Base-by-base conservation (phyloP, 2,329 filamentous ascomycete genomes). In the Blastomyces parvus region DNA sequence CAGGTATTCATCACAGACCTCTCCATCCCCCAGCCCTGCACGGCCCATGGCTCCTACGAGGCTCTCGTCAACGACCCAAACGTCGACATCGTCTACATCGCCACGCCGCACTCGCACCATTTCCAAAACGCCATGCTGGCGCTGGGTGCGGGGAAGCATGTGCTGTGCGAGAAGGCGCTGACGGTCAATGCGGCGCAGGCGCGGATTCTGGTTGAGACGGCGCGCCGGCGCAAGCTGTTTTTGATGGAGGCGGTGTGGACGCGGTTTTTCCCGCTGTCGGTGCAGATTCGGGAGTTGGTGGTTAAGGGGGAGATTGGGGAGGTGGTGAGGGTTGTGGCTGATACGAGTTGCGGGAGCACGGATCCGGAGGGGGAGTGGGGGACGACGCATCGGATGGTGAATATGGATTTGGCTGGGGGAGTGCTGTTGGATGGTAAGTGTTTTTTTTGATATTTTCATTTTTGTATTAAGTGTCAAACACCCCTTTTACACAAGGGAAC, bases 191-290 rank as follows among this genome's bases (percentile, higher is more conserved):
- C 88, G 2, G 81, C 85, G 11, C 91, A 96, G 77, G 81, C 88
- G 30, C 85, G 84, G 75, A 86, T 86, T 73, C 81, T 96, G 33
- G 83, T 87, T 60, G 84, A 87, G 66, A 86, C 84, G 64, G 91
- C 91, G 7, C 84, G 80, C 73, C 82, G 84, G 71, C 93, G 91
- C 81, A 83, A 84, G 65, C 73, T 90, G 73, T 88, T 89, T 81
- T 77, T 93, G 65, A 91, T 92, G 88, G 89, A 93, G 77, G 90
- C 90, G 53, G 90, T 95, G 25, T 96, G 91, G 91, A 95, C 90
- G 44, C 82, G 91, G 64, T 94, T 88, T 78, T 94, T 96, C 78
- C 91, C 91, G 2, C 78, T 96, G 14, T 92, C 88, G 70, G 84
- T 91, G 73, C 85, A 92, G 70, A 77, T 91, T 27, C 69, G 77